Evolutionary conservation across 495 filamentous ascomycete genomes (phyloP).

Genomic region (Symbiotaphrina buchneri): DNA sequence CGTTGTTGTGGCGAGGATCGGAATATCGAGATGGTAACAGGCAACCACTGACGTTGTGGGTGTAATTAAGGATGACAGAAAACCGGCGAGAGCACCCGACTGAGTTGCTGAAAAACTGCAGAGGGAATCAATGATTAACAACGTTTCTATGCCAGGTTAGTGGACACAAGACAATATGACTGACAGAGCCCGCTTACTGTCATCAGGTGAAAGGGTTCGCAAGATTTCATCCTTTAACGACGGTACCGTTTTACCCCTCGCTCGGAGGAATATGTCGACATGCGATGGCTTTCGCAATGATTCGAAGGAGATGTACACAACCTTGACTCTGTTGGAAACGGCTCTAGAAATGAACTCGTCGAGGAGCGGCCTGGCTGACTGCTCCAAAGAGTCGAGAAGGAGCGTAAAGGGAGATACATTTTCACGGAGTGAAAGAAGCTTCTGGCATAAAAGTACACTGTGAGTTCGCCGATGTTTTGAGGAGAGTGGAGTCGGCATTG

Average conservation of each 20-base stretch:
- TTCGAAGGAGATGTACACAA: conserved; percentile 60
- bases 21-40: conserved; percentile 47
- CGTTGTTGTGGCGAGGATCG: conserved; percentile 11
- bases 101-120: conserved; percentile 3
- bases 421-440: conserved; percentile 56
- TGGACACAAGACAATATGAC: no score
- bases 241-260: conserved; percentile 36
- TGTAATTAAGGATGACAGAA: conserved; percentile 17
- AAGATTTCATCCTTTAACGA: no score
- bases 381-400: conserved; percentile 66
- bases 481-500: no score
- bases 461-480: conserved; percentile 71
- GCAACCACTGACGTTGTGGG: conserved; percentile 31
- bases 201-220: no score
- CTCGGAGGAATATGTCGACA: conserved; percentile 39
- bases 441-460: conserved; percentile 69
- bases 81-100: conserved; percentile 4
- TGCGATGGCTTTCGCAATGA: conserved; percentile 31
- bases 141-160: conserved; percentile 5
- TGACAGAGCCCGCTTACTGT: no score
- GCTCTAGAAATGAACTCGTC: conserved; percentile 54
- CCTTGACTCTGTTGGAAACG: conserved; percentile 13
- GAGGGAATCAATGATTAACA: conserved; percentile 9
- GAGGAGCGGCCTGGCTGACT: conserved; percentile 47
- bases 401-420: conserved; percentile 70